Evolutionary conservation across 768 basidiomycete species (phyloP).

Genomic region (Saitozyma podzolica): DNA sequence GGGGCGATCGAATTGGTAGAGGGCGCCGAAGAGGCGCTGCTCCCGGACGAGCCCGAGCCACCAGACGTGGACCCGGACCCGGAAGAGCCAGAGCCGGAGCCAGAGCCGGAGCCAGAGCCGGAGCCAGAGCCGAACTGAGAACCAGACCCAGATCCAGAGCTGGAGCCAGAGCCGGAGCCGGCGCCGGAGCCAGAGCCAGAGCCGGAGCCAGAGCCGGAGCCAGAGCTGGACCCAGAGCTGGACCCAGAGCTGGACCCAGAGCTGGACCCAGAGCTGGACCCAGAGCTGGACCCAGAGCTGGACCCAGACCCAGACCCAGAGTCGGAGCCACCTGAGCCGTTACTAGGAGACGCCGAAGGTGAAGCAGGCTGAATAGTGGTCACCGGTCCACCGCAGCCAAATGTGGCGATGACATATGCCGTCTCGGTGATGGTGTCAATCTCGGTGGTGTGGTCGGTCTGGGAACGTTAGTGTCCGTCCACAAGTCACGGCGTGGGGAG

Average conservation of each 20-base stretch:
- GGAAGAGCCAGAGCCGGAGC: background rate
- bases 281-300: background rate
- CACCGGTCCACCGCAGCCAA: constrained; percentile 1
- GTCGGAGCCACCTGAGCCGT: background rate
- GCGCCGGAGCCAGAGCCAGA: background rate
- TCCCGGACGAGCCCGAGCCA: background rate
- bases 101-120: background rate
- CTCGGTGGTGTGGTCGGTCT: constrained; percentile 6
- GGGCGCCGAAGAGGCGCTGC: background rate
- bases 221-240: too few relatives aligned
- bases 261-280: background rate
- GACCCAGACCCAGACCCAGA: background rate
- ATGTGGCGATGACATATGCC: constrained; percentile 6
- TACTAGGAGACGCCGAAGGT: too few relatives aligned
- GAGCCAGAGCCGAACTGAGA: background rate
- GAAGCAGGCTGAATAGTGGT: background rate
- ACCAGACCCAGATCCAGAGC: background rate
- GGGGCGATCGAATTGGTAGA: background rate
- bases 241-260: background rate
- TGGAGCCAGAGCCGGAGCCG: background rate
- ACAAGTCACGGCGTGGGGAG: background rate
- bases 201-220: background rate
- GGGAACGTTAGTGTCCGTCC: background rate
- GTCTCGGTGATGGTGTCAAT: constrained; percentile 7
- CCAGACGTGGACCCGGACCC: background rate